These are phyloP conservation scores for Penicillium maclennaniae DNA, from an alignment of 495 filamentous ascomycete species.

Conservation along the genomic window DNA sequence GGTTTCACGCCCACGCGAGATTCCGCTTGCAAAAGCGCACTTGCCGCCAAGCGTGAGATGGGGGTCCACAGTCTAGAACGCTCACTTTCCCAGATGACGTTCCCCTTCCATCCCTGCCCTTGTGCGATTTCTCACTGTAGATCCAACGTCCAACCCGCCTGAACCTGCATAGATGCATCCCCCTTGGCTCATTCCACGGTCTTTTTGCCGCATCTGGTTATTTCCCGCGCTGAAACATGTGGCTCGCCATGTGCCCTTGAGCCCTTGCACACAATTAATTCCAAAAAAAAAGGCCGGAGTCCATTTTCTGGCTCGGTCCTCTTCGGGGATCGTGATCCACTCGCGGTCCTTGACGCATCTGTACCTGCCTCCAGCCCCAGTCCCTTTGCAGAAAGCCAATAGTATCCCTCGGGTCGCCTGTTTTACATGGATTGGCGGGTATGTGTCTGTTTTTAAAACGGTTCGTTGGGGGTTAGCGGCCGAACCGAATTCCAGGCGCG, in stretches of 20 bases:
- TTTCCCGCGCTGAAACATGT: conserved; percentile 24
- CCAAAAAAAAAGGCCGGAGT: neutral
- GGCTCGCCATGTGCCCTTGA: conserved; percentile 23
- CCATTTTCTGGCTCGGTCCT: neutral
- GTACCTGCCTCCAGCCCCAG: conserved; percentile 22
- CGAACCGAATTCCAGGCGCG: conserved; percentile 15
- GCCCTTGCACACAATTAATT: conserved; percentile 1
- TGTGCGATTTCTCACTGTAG: conserved; percentile 19
- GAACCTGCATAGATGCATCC: conserved; percentile 3
- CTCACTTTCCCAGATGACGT: conserved; percentile 6
- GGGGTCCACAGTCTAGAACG: conserved; percentile 12
- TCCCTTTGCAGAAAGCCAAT: conserved; percentile 19
- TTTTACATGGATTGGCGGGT: conserved; percentile 18
- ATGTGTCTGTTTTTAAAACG: conserved; percentile 4
- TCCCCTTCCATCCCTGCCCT: conserved; percentile 9
- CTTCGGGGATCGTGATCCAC: neutral
- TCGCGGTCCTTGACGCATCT: conserved; percentile 9
- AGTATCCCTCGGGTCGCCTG: conserved; percentile 20
- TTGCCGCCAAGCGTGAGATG: conserved; percentile 13
- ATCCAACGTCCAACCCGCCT: conserved; percentile 16
- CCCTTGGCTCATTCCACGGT: conserved; percentile 26
- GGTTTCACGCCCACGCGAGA: conserved; percentile 21
- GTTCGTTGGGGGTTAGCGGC: neutral
- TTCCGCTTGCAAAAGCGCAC: conserved; percentile 14
- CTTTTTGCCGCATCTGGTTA: conserved; percentile 13